phyloP scores from a whole-genome alignment of 768 basidiomycete species.

The Hygrophorus pudorinus region DNA sequence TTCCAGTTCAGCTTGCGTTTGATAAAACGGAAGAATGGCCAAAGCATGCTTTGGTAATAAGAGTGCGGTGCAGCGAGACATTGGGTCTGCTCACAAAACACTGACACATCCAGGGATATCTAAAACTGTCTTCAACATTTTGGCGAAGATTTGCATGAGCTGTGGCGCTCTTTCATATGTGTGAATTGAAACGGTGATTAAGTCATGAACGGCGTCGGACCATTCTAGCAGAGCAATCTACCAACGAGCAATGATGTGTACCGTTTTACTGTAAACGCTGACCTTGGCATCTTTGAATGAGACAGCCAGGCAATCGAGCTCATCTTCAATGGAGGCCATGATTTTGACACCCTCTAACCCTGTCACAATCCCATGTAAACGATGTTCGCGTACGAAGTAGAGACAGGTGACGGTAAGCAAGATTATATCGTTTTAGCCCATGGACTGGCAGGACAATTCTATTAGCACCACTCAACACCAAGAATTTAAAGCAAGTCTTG shows the following conservation, averaged over 20 bases:
- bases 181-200: conserved; percentile 93
- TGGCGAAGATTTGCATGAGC: conserved; percentile 33
- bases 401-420: conserved; percentile 56
- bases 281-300: conserved; percentile 97
- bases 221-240: conserved; percentile 94
- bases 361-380: conserved; percentile 81
- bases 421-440: conserved; percentile 33
- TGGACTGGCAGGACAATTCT: conserved; percentile 31
- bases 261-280: neutral
- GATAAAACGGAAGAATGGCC: conserved; percentile 87
- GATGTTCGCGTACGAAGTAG: conserved; percentile 70
- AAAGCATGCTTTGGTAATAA: conserved; percentile 82
- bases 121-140: conserved; percentile 16
- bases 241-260: neutral
- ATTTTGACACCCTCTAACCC: conserved; percentile 75
- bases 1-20: conserved; percentile 72
- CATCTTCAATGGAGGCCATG: conserved; percentile 69
- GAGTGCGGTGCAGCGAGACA: conserved; percentile 80
- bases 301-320: conserved; percentile 79
- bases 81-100: conserved; percentile 72
- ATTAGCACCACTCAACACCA: conserved; percentile 9
- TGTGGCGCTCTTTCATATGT: conserved; percentile 94
- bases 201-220: conserved; percentile 70
- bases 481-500: neutral
- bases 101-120: conserved; percentile 61